Percentiles rank a stretch among this genome's conserved stretches.
phyloP scores from a whole-genome alignment of 2,329 filamentous ascomycete genomes.

The Coccinonectria pachysandricola region DNA sequence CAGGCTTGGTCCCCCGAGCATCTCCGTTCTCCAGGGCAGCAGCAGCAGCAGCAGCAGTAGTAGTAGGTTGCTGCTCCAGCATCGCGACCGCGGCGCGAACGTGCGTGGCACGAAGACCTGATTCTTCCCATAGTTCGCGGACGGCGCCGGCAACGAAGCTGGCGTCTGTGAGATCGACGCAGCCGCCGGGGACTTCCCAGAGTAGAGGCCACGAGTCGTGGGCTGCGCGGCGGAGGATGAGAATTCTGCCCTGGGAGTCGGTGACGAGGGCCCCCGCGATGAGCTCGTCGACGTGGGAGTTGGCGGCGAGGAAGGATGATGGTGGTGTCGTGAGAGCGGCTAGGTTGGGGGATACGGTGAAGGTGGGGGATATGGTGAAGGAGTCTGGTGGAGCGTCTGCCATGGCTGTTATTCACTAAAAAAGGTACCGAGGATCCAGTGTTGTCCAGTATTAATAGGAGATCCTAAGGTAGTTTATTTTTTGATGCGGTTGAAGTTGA shows the following conservation, averaged over 20 bases:
- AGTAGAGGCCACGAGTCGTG: constrained; percentile 18
- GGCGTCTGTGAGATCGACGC: constrained; percentile 12
- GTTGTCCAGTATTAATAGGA: too few relatives aligned
- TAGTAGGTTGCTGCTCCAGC: constrained; percentile 6
- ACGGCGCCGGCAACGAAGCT: constrained; percentile 18
- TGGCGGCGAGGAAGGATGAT: constrained; percentile 10
- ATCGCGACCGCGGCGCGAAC: constrained; percentile 16
- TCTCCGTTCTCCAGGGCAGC: not conserved
- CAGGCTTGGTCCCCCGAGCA: not conserved
- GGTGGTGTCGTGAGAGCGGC: too few relatives aligned
- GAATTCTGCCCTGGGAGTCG: constrained; percentile 10
- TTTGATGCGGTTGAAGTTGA: too few relatives aligned
- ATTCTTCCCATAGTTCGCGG: constrained; percentile 38
- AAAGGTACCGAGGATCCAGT: too few relatives aligned
- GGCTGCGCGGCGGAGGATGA: constrained; percentile 16
- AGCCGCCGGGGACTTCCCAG: constrained; percentile 18
- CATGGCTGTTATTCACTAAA: constrained; percentile 1
- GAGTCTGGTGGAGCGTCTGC: constrained; percentile 2
- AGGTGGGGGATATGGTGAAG: constrained; percentile 9
- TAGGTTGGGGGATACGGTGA: constrained; percentile 6
- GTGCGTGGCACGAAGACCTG: constrained; percentile 23
- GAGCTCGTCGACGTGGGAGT: constrained; percentile 14
- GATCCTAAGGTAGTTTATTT: too few relatives aligned
- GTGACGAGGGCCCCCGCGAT: constrained; percentile 16
- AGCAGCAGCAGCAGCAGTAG: too few relatives aligned